phyloP scores from a whole-genome alignment of 176 grass and related monocot genomes.

The Areca catechu region DNA sequence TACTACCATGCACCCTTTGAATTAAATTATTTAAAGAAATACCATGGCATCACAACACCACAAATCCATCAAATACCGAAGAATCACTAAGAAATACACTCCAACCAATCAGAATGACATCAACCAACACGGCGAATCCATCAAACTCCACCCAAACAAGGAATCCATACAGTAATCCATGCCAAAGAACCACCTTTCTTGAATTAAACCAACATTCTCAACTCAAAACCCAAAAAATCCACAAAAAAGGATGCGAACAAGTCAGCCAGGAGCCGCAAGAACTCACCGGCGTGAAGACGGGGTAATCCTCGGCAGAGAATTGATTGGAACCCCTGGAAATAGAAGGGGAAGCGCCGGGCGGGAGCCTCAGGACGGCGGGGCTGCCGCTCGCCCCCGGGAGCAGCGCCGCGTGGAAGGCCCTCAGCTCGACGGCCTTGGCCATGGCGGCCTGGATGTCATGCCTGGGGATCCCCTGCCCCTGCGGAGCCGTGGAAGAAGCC shows the following conservation, averaged over 20 bases:
- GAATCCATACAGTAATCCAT: no score
- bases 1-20: no score
- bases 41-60: no score
- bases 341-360: slow-evolving; percentile 54
- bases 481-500: slow-evolving; percentile 3
- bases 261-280: not conserved
- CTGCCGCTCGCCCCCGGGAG: slow-evolving; percentile 49
- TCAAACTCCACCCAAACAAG: no score
- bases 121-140: no score
- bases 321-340: slow-evolving; percentile 33
- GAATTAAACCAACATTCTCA: no score
- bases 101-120: no score
- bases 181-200: no score
- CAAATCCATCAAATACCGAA: no score
- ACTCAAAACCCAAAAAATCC: not conserved
- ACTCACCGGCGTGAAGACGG: slow-evolving; percentile 86
- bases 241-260: slow-evolving; percentile 1
- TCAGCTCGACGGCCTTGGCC: slow-evolving; percentile 82
- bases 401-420: slow-evolving; percentile 83
- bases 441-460: slow-evolving; percentile 79
- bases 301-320: slow-evolving; percentile 63
- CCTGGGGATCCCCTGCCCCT: slow-evolving; percentile 12
- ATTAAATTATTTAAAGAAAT: no score
- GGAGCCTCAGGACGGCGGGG: slow-evolving; percentile 49
- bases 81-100: no score